Percentiles rank a stretch among this genome's conserved stretches.
phyloP scores from a whole-genome alignment of 257 asterid species.

The Nicotiana noctiflora region DNA sequence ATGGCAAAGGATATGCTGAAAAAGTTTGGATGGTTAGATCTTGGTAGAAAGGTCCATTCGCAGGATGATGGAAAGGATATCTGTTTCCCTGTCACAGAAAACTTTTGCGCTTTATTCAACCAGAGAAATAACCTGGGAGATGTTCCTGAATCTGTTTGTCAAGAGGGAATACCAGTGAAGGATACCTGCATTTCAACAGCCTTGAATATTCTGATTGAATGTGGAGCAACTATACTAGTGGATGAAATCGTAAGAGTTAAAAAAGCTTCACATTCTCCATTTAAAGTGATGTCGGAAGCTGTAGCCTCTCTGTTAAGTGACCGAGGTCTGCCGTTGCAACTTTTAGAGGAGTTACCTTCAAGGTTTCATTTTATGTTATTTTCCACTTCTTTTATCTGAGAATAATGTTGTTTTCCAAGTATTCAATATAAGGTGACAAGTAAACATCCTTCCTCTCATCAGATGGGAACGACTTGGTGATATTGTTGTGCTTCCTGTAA shows the following conservation, averaged over 20 bases:
- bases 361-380: conserved; percentile 43
- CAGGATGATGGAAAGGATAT: conserved; percentile 52
- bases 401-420: background rate
- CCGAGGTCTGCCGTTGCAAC: conserved; percentile 49
- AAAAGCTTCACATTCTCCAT: conserved; percentile 59
- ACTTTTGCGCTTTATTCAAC: conserved; percentile 39
- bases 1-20: conserved; percentile 72
- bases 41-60: conserved; percentile 67
- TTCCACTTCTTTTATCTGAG: background rate
- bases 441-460: conserved; percentile 16
- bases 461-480: conserved; percentile 98
- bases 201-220: conserved; percentile 44
- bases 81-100: conserved; percentile 67
- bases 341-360: conserved; percentile 71
- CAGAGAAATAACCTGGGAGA: conserved; percentile 23
- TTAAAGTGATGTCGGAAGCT: conserved; percentile 66
- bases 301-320: conserved; percentile 47
- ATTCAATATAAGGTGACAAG: background rate
- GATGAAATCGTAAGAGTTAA: conserved; percentile 57
- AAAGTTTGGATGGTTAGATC: conserved; percentile 86
- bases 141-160: conserved; percentile 25
- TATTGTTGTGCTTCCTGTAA: conserved; percentile 67
- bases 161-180: conserved; percentile 25
- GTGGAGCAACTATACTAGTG: conserved; percentile 53
- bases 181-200: conserved; percentile 51